A percentile compares a stretch with the other conserved stretches of the same genome.
Conservation (phyloP, 2,329 filamentous ascomycete genomes). For the Chalaropsis thielavioides region DNA sequence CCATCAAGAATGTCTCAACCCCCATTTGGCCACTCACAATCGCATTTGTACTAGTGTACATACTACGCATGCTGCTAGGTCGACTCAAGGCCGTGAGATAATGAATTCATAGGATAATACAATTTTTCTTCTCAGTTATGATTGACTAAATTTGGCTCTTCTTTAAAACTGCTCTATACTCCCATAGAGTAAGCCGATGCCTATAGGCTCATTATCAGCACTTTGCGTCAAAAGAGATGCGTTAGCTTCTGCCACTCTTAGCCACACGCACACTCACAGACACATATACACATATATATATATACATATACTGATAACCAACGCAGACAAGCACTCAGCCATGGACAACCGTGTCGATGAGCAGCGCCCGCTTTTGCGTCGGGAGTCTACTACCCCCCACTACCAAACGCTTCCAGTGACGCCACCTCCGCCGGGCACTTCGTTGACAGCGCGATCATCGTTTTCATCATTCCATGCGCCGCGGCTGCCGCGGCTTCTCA, state of each 20-base stretch:
- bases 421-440: conserved; percentile 9
- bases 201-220: too few relatives aligned
- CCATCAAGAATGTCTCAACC: background rate
- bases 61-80: background rate
- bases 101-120: background rate
- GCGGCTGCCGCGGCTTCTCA: conserved; percentile 3
- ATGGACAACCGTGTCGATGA: background rate
- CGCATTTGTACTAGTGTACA: conserved; percentile 3
- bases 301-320: background rate
- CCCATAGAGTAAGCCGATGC: too few relatives aligned
- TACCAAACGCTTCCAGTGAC: conserved; percentile 17
- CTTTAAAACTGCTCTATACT: too few relatives aligned
- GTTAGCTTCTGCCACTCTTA: too few relatives aligned
- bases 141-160: too few relatives aligned
- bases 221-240: too few relatives aligned
- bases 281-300: too few relatives aligned
- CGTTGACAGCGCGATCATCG: conserved; percentile 2
- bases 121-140: background rate
- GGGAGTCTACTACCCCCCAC: conserved; percentile 4
- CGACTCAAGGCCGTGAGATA: background rate
- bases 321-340: background rate
- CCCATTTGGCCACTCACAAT: background rate
- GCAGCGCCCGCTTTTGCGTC: conserved; percentile 13
- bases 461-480: conserved; percentile 9
- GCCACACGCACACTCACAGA: too few relatives aligned